Evolutionary conservation across 179 eudicot species (phyloP).

Genomic region (Beta lomatogona): DNA sequence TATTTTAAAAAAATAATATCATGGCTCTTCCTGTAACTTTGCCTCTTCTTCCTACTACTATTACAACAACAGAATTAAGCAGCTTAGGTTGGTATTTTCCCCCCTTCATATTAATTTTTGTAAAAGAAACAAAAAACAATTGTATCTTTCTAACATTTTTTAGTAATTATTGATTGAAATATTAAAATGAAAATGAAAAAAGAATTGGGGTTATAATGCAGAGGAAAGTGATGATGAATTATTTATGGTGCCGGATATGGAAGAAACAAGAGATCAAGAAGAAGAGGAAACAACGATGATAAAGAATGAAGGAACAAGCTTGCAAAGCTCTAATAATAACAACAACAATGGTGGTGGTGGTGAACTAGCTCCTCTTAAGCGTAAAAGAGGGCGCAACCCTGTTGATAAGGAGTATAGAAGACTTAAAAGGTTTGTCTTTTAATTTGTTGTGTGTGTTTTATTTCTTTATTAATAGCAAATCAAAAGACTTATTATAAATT

Average conservation of each 20-base stretch:
- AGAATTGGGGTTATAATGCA: not conserved
- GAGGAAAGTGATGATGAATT: slow-evolving; percentile 57
- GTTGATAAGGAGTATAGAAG: slow-evolving; percentile 49
- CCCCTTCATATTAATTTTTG: too few relatives aligned
- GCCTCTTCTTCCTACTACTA: slow-evolving; percentile 18
- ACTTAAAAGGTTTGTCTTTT: slow-evolving; percentile 42
- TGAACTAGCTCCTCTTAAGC: slow-evolving; percentile 26
- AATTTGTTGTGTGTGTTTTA: too few relatives aligned
- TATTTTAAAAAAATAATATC: not conserved
- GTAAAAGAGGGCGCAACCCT: slow-evolving; percentile 51
- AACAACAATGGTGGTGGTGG: not conserved
- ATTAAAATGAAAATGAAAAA: not conserved
- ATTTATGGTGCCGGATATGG: slow-evolving; percentile 54
- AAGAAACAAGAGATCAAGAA: slow-evolving; percentile 20
- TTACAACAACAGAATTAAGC: not conserved
- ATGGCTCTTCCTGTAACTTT: slow-evolving; percentile 28
- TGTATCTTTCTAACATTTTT: too few relatives aligned
- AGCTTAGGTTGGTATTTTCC: slow-evolving; percentile 17
- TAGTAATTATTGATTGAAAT: not conserved
- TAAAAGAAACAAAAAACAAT: too few relatives aligned
- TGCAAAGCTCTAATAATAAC: slow-evolving; percentile 21
- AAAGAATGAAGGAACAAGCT: slow-evolving; percentile 20
- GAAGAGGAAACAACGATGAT: slow-evolving; percentile 15
- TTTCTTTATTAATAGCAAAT: too few relatives aligned
- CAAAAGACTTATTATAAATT: too few relatives aligned